Evolutionary conservation across 2,329 filamentous ascomycete species (phyloP).

Genomic region (Biscogniauxia sp.): DNA sequence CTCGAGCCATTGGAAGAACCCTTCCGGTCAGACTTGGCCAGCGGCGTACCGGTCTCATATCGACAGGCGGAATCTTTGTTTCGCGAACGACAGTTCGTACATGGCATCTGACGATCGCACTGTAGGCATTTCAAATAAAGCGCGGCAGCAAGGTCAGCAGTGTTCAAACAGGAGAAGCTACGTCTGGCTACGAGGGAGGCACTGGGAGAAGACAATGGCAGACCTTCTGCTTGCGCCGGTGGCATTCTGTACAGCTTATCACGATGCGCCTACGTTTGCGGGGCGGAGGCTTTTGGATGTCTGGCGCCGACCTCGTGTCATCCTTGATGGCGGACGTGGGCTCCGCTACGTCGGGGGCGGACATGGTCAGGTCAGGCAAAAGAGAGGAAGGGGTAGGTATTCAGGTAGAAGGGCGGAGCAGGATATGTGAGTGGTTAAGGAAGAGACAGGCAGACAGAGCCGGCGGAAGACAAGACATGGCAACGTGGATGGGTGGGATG

Average conservation of each 20-base stretch:
- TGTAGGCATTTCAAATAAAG: constrained; percentile 28
- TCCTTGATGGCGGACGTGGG: constrained; percentile 19
- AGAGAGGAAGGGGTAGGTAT: too few species aligned
- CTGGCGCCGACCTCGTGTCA: constrained; percentile 6
- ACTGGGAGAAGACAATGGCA: constrained; percentile 8
- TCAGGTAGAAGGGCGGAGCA: too few species aligned
- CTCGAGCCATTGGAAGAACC: constrained; percentile 18
- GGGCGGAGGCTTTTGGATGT: constrained; percentile 37
- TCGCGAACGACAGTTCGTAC: constrained; percentile 57
- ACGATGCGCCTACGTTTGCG: constrained; percentile 59
- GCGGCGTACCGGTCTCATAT: constrained; percentile 53
- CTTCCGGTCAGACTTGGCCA: constrained; percentile 37
- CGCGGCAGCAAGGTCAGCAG: constrained; percentile 7
- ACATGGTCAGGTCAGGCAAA: constrained; percentile 13
- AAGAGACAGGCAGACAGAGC: too few species aligned
- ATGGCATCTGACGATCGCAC: constrained; percentile 60
- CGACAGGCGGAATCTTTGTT: constrained; percentile 55
- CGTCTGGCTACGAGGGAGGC: background rate
- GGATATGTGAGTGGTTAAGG: too few species aligned
- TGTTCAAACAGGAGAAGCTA: background rate
- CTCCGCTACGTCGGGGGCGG: constrained; percentile 20
- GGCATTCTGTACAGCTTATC: constrained; percentile 63
- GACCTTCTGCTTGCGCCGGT: constrained; percentile 62
- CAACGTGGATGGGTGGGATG: too few species aligned
- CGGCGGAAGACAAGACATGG: too few species aligned